These are phyloP conservation scores for Capsicum chinense DNA, from an alignment of 257 asterid genomes.

Conservation along the genomic window DNA sequence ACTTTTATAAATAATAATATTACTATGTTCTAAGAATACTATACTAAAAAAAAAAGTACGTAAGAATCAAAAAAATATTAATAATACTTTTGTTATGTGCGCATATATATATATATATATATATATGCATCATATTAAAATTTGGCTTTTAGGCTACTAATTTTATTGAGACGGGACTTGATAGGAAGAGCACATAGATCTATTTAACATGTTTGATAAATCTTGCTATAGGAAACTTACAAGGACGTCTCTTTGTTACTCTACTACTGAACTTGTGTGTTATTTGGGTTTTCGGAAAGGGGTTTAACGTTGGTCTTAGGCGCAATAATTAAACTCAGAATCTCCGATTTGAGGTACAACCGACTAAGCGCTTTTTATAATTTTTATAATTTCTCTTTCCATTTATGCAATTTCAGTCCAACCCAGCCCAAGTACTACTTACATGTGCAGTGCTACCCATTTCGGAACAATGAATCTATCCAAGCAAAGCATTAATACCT, in stretches of 20 bases:
- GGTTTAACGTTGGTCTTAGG: background rate
- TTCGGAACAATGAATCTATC: conserved; percentile 8
- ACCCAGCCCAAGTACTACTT: background rate
- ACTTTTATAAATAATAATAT: too few species aligned
- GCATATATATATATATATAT: too few species aligned
- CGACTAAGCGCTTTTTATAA: background rate
- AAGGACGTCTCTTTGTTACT: background rate
- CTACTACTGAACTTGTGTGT: background rate
- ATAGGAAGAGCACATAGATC: background rate
- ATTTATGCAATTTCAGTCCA: background rate
- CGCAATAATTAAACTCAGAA: background rate
- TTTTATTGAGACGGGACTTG: too few species aligned
- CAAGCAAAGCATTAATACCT: conserved; percentile 50
- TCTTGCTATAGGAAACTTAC: background rate
- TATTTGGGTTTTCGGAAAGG: background rate
- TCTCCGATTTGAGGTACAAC: background rate
- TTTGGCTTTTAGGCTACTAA: too few species aligned
- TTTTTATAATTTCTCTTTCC: too few species aligned
- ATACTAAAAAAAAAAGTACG: too few species aligned
- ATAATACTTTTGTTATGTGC: too few species aligned
- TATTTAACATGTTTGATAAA: background rate
- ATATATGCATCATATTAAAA: too few species aligned
- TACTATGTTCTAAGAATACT: too few species aligned
- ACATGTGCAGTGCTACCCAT: background rate
- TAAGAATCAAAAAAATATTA: too few species aligned